These are phyloP conservation scores for Pterocarpus macrocarpus DNA, from an alignment of 306 rosid genomes.

Conservation along the genomic window DNA sequence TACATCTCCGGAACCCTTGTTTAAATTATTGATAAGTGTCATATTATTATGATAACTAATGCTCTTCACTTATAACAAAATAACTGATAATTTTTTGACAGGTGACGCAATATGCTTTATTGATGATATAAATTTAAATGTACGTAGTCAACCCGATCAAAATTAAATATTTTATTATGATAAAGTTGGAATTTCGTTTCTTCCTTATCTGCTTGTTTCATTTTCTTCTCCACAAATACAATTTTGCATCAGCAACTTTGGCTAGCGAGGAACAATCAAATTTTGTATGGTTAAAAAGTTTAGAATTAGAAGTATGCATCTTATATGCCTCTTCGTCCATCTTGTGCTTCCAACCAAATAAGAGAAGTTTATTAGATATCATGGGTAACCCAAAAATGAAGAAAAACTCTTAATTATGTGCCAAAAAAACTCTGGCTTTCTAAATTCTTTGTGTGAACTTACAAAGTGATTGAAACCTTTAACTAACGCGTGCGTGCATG, in stretches of 20 bases:
- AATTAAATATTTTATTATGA: not conserved
- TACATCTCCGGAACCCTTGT: not conserved
- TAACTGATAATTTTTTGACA: not conserved
- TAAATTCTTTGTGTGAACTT: constrained; percentile 6
- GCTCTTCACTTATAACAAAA: not conserved
- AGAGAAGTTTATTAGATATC: not conserved
- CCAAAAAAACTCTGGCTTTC: too few species aligned
- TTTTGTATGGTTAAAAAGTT: not conserved
- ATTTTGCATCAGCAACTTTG: constrained; percentile 7
- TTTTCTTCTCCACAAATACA: not conserved
- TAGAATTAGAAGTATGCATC: not conserved
- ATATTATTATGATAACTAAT: not conserved
- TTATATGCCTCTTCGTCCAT: not conserved
- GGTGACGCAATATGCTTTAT: not conserved
- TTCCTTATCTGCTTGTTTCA: constrained; percentile 9
- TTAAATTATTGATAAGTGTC: not conserved
- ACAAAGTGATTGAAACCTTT: constrained; percentile 33
- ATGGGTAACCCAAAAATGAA: not conserved
- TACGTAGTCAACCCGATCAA: not conserved
- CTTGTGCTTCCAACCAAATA: constrained; percentile 5
- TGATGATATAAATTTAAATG: not conserved
- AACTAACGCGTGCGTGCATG: constrained; percentile 28
- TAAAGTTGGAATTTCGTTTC: not conserved
- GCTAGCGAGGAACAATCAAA: not conserved
- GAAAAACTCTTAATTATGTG: not conserved